Evolutionary conservation across 495 filamentous ascomycete genomes (phyloP).

Genomic region (Aspergillus taichungensis): DNA sequence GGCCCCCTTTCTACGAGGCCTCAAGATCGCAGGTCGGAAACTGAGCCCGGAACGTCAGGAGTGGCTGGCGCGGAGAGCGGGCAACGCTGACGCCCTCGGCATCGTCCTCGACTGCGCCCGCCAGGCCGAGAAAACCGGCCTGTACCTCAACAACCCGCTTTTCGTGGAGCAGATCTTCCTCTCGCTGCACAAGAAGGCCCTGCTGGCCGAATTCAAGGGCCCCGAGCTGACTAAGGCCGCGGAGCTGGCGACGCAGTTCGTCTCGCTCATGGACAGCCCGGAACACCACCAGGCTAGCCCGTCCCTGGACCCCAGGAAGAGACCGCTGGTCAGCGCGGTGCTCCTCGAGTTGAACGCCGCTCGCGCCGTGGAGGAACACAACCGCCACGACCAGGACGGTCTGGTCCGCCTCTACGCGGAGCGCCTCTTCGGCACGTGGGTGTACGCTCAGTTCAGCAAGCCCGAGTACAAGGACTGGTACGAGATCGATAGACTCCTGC

Average conservation of each 20-base stretch:
- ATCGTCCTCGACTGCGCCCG: slow-evolving; percentile 47
- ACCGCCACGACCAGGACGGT: slow-evolving; percentile 20
- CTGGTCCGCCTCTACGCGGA: slow-evolving; percentile 29
- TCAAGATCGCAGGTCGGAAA: slow-evolving; percentile 33
- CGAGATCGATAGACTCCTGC: slow-evolving; percentile 13
- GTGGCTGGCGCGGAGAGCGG: slow-evolving; percentile 35
- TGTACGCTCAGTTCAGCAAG: slow-evolving; percentile 10
- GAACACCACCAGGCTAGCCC: slow-evolving; percentile 23
- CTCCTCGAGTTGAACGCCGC: slow-evolving; percentile 38
- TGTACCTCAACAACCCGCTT: slow-evolving; percentile 34
- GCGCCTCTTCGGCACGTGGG: slow-evolving; percentile 27
- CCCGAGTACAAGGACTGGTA: slow-evolving; percentile 6
- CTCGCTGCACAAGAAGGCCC: slow-evolving; percentile 40
- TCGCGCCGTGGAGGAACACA: slow-evolving; percentile 21
- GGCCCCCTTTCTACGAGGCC: slow-evolving; percentile 46
- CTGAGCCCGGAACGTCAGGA: slow-evolving; percentile 20
- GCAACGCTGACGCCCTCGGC: slow-evolving; percentile 27
- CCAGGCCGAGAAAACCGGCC: slow-evolving; percentile 37
- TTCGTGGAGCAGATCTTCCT: slow-evolving; percentile 41
- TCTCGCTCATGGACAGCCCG: slow-evolving; percentile 42
- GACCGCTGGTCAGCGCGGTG: slow-evolving; percentile 34
- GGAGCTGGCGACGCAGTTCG: slow-evolving; percentile 37
- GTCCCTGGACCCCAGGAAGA: slow-evolving; percentile 21
- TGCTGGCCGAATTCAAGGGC: slow-evolving; percentile 33
- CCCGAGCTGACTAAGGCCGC: slow-evolving; percentile 26